Conservation (phyloP, 2,329 filamentous ascomycete species). For the Fusarium sp. region DNA sequence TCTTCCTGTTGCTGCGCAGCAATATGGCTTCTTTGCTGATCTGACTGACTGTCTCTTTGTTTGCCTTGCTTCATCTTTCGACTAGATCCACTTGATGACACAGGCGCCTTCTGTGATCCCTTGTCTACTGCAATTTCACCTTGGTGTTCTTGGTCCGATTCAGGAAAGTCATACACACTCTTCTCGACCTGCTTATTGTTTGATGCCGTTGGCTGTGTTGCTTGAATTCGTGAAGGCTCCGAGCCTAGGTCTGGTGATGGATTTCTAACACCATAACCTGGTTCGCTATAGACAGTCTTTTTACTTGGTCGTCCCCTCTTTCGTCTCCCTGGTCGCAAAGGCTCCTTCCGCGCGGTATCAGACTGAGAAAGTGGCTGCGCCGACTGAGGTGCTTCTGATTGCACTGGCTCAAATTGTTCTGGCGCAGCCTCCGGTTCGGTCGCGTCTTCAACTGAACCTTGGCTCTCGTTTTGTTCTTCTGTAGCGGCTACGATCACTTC, state of each 20-base stretch:
- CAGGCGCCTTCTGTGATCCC: not conserved
- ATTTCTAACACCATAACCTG: not conserved
- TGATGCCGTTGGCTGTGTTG: not conserved
- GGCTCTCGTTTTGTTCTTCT: not conserved
- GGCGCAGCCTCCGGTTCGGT: not conserved
- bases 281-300: slow-evolving; percentile 23
- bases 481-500: not conserved
- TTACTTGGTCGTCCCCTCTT: slow-evolving; percentile 21
- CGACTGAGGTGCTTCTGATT: not conserved
- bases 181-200: not conserved
- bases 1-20: not conserved
- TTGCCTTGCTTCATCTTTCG: not conserved
- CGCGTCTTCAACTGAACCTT: not conserved
- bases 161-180: not conserved
- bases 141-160: slow-evolving; percentile 1
- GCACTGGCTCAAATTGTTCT: not conserved
- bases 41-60: not conserved
- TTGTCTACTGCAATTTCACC: not conserved
- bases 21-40: not conserved
- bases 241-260: slow-evolving; percentile 34
- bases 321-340: not conserved
- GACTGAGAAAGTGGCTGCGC: not conserved
- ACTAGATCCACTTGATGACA: not conserved
- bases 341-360: not conserved
- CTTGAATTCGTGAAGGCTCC: not conserved